These are phyloP conservation scores for Strigomonas culicis DNA, from an alignment of 208 protist genomes.

Conservation along the genomic window DNA sequence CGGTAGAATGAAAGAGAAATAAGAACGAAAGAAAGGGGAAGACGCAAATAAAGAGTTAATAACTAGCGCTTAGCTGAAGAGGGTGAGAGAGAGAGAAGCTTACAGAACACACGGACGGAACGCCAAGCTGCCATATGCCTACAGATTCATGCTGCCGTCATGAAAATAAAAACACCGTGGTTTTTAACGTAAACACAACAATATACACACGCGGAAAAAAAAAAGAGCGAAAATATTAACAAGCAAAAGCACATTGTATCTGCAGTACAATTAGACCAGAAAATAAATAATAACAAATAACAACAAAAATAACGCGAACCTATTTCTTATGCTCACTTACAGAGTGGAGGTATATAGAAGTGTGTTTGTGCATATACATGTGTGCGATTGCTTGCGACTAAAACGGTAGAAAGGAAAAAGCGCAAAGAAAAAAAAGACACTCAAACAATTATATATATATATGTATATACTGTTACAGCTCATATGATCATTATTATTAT, in stretches of 20 bases:
- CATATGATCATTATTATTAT: not conserved
- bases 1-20: not conserved
- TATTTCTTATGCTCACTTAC: not conserved
- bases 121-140: no score
- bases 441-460: not conserved
- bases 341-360: not conserved
- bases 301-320: not conserved
- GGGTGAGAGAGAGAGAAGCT: no score
- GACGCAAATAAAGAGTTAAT: not conserved
- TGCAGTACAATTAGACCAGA: no score
- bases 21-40: not conserved
- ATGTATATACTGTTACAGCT: not conserved
- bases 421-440: not conserved
- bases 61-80: not conserved
- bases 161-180: no score
- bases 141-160: no score
- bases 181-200: no score
- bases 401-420: not conserved
- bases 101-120: no score
- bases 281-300: constrained; percentile 7
- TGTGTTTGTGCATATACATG: not conserved
- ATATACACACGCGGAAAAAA: not conserved
- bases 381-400: not conserved
- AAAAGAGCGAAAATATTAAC: not conserved
- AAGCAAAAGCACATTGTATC: no score